Percentiles rank a stretch among this genome's conserved stretches.
These are phyloP conservation scores for Clavulina sp. DNA, from an alignment of 768 basidiomycete genomes.

Conservation along the genomic window DNA sequence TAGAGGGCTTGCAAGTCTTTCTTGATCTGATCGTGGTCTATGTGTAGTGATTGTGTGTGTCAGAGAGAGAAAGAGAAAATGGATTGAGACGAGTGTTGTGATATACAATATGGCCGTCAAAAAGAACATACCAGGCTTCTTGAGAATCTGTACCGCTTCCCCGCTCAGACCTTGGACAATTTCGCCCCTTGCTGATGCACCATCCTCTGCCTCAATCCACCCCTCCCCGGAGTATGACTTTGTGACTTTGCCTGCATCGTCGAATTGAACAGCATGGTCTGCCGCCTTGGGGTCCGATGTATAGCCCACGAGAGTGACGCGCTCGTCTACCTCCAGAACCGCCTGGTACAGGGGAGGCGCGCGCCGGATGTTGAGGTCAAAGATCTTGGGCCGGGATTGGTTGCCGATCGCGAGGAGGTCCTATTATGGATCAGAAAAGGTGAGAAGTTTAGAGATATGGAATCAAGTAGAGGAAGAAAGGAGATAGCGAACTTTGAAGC, in stretches of 20 bases:
- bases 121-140: constrained; percentile 38
- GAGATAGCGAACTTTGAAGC: constrained; percentile 37
- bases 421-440: constrained; percentile 14
- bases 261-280: constrained; percentile 59
- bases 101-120: not conserved
- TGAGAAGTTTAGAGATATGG: no score
- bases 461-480: not conserved
- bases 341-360: constrained; percentile 56
- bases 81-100: not conserved
- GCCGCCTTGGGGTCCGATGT: constrained; percentile 75
- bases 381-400: constrained; percentile 86
- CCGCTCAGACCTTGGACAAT: constrained; percentile 72
- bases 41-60: constrained; percentile 2
- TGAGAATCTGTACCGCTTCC: constrained; percentile 73
- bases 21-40: no score
- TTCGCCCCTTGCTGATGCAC: constrained; percentile 24
- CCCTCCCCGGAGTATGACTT: constrained; percentile 61
- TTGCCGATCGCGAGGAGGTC: constrained; percentile 89
- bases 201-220: constrained; percentile 47
- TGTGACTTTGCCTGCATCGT: constrained; percentile 45
- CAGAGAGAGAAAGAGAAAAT: constrained; percentile 6
- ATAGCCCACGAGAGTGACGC: constrained; percentile 86
- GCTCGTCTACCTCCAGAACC: constrained; percentile 61
- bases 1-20: constrained; percentile 52
- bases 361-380: constrained; percentile 80